Base-by-base conservation (phyloP, 2,329 filamentous ascomycete species). In the Calonectria pauciramosa region DNA sequence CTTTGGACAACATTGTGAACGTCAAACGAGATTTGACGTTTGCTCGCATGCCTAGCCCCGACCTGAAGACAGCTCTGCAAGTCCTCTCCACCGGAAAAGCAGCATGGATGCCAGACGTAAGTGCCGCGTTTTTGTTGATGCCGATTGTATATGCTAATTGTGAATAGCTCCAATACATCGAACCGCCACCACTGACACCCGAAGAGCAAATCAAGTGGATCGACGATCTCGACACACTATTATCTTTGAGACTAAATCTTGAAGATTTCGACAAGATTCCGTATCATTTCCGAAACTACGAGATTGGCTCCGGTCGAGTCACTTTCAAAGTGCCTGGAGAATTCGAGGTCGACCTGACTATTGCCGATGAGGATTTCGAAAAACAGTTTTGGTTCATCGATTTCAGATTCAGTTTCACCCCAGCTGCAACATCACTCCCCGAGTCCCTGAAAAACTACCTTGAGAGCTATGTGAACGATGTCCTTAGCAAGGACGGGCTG, bases 371-470 rank as follows among this genome's bases (percentile, higher is more conserved):
- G 82, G 94, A 97, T 77, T 91, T 93, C 23, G 89, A 92, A 38
- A 94, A 94, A 69, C 96, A 97, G 80, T 97, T 98, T 82, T 98
- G 94, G 89, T 98, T 99, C 82, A 94, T 99, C 75, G 96, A 99
- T 83, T 93, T 99, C 80, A 92, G 96, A 73, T 96, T 98, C 79
- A 87, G 93, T 18, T 99, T 98, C 83, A 89, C 88, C 11, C 96
- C 96, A 1, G 89, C 92, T 0, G 90, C 94, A 0, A 85, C 84
- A 16, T 86, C 88, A 64, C 81, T 97, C 10, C 89, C 93, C 0
- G 91, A 93, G 32, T 87, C 87, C 4, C 85, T 97, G 56, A 90
- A 93, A 70, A 86, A 88, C 44, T 90, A 91, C 71, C 86, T 98
- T 36, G 95, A 98, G 82, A 85, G 84, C 23, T 92, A 91, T 75